phyloP scores from a whole-genome alignment of 169 alveolate species.

The Perkinsus olseni region DNA sequence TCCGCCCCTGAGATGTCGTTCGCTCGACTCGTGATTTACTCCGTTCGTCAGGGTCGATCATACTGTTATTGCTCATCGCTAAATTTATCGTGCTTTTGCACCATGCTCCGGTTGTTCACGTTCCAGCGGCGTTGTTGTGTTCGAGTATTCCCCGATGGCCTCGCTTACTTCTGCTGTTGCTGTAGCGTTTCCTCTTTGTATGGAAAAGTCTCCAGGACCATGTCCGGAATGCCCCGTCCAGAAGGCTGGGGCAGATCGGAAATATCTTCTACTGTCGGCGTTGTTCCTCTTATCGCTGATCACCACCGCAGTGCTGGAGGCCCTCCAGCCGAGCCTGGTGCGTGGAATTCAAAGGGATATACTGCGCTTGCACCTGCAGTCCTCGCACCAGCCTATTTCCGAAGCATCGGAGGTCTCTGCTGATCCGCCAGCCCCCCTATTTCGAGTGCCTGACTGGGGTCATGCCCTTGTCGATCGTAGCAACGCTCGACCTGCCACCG shows the following conservation, averaged over 20 bases:
- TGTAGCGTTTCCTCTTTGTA: not conserved
- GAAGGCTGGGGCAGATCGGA: not conserved
- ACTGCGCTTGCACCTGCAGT: no score
- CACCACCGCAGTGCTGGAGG: not conserved
- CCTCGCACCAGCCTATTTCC: no score
- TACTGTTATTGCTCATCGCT: no score
- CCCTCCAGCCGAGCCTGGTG: not conserved
- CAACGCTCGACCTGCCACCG: not conserved
- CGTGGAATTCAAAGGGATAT: not conserved
- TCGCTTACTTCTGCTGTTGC: not conserved
- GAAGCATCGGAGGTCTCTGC: no score
- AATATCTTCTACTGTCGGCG: not conserved
- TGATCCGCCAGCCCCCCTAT: not conserved
- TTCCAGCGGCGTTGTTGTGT: no score
- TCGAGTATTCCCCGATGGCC: no score
- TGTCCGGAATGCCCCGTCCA: not conserved
- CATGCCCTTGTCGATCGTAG: not conserved
- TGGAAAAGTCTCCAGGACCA: not conserved
- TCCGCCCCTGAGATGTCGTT: no score
- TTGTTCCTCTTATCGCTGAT: not conserved
- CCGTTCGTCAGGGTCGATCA: no score
- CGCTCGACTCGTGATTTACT: no score
- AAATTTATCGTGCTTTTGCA: not conserved
- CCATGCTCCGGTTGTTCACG: not conserved
- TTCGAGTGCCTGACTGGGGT: not conserved